Conservation (phyloP, 768 basidiomycete species). For the Lactarius vividus region DNA sequence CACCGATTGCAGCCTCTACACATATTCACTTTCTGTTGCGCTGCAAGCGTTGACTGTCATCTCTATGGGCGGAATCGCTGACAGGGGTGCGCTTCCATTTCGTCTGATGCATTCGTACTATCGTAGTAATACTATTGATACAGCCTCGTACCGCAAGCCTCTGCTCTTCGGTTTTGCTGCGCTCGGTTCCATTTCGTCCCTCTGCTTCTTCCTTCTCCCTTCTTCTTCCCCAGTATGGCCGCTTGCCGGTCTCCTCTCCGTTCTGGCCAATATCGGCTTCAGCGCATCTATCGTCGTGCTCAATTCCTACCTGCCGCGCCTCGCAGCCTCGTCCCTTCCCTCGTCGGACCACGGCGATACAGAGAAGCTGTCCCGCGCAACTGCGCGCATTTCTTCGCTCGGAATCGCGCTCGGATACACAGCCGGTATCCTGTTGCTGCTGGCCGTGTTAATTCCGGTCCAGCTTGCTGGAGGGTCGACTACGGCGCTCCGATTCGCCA, state of each 20-base stretch:
- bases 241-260: constrained; percentile 63
- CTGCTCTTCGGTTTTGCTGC: constrained; percentile 74
- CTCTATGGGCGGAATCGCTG: constrained; percentile 89
- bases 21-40: constrained; percentile 84
- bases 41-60: constrained; percentile 93
- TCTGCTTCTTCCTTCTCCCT: constrained; percentile 69
- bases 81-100: constrained; percentile 62
- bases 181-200: constrained; percentile 65
- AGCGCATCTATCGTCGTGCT: constrained; percentile 84
- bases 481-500: constrained; percentile 74
- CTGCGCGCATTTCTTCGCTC: constrained; percentile 77
- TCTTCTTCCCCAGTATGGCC: constrained; percentile 71
- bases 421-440: constrained; percentile 74
- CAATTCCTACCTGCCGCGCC: constrained; percentile 81
- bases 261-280: constrained; percentile 81
- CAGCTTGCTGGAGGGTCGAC: constrained; percentile 70
- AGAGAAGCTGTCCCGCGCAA: constrained; percentile 62
- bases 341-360: constrained; percentile 41
- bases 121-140: constrained; percentile 25
- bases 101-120: not conserved
- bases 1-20: constrained; percentile 67
- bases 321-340: constrained; percentile 46
- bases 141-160: constrained; percentile 69
- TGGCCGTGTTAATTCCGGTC: constrained; percentile 78
- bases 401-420: constrained; percentile 87